These are phyloP conservation scores for Solanum chacoense DNA, from an alignment of 305 asterid species.

Conservation along the genomic window DNA sequence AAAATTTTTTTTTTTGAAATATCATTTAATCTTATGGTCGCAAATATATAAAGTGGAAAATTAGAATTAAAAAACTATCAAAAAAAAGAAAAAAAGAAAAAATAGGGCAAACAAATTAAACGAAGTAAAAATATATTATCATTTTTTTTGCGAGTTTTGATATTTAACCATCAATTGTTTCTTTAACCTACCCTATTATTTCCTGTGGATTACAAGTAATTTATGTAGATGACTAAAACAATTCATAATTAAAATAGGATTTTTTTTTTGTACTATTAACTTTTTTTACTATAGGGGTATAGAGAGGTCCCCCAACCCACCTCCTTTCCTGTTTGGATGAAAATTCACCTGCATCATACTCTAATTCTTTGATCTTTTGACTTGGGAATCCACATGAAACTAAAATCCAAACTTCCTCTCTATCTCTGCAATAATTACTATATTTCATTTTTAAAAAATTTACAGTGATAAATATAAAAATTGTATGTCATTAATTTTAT, in stretches of 20 bases:
- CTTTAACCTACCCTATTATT: neutral
- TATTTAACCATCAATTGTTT: too few species aligned
- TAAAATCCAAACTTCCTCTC: neutral
- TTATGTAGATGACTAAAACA: neutral
- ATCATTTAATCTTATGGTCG: too few species aligned
- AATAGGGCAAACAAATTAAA: too few species aligned
- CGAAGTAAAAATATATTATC: too few species aligned
- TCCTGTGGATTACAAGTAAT: neutral
- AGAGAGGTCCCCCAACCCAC: neutral
- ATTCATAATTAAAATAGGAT: neutral
- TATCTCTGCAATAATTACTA: constrained; percentile 20
- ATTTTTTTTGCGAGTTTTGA: neutral
- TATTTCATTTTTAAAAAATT: neutral
- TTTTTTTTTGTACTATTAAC: neutral
- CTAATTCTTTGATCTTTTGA: constrained; percentile 15
- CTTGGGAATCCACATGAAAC: constrained; percentile 14
- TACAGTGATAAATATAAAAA: neutral
- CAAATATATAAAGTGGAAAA: too few species aligned
- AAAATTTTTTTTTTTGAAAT: neutral
- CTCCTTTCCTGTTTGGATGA: constrained; percentile 19
- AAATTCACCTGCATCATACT: constrained; percentile 19
- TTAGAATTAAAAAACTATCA: too few species aligned
- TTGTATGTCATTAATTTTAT: neutral
- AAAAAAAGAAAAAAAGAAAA: too few species aligned
- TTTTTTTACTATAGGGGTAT: neutral